These are phyloP conservation scores for Dendrobium officinale DNA, from an alignment of 106 monocot species.

Conservation along the genomic window DNA sequence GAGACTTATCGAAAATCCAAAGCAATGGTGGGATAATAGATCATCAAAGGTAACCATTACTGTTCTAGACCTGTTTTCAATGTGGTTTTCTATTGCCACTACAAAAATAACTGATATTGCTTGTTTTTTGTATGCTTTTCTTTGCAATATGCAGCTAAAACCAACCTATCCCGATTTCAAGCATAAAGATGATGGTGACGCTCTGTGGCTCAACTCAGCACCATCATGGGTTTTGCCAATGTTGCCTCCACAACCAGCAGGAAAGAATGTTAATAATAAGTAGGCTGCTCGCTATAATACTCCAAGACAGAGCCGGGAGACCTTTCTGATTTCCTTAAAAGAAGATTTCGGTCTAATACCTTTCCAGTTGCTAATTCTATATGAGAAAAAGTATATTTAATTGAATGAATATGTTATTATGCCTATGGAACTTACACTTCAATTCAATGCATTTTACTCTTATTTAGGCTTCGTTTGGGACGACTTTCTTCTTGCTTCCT, in stretches of 20 bases:
- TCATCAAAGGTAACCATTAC: slow-evolving; percentile 25
- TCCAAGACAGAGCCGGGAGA: no score
- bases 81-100: not conserved
- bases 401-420: not conserved
- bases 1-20: slow-evolving; percentile 42
- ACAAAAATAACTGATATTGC: not conserved
- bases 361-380: no score
- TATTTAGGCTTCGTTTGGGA: no score
- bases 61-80: not conserved
- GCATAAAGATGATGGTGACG: slow-evolving; percentile 25
- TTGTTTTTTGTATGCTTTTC: not conserved
- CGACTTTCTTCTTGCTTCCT: no score
- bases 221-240: slow-evolving; percentile 25
- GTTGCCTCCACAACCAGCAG: not conserved
- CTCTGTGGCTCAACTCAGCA: slow-evolving; percentile 51
- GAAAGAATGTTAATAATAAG: not conserved
- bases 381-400: no score
- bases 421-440: not conserved
- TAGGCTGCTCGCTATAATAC: not conserved
- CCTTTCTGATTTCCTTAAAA: no score
- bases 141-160: slow-evolving; percentile 27
- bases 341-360: no score
- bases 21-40: slow-evolving; percentile 61
- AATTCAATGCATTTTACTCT: not conserved
- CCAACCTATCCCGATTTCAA: slow-evolving; percentile 56